A percentile compares a stretch with the other conserved stretches of the same genome.
Evolutionary conservation across 805 yeast genomes (phyloP).

Genomic region (Metschnikowia kunwiensis): DNA sequence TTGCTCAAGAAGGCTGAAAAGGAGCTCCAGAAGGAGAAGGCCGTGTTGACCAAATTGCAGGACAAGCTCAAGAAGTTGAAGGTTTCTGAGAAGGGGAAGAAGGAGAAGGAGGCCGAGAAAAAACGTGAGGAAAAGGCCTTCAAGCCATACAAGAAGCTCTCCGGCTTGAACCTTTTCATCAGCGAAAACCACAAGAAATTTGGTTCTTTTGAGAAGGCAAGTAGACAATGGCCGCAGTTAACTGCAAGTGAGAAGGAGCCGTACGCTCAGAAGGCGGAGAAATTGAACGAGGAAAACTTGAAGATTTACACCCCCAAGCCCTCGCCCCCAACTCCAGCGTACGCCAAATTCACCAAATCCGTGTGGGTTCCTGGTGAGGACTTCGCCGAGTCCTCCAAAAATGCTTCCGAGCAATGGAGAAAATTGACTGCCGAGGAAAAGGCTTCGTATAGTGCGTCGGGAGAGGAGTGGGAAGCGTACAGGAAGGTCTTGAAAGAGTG

Average conservation of each 20-base stretch:
- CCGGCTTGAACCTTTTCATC: conserved; percentile 24
- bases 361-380: conserved; percentile 24
- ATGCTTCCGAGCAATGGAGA: conserved; percentile 31
- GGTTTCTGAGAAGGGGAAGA: conserved; percentile 11
- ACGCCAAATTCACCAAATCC: conserved; percentile 30
- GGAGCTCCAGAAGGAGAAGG: conserved; percentile 22
- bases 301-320: conserved; percentile 33
- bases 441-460: conserved; percentile 21
- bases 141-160: conserved; percentile 23
- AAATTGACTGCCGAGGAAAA: conserved; percentile 29
- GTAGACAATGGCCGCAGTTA: conserved; percentile 27
- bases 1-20: conserved; percentile 14
- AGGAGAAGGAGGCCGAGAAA: conserved; percentile 12
- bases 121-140: conserved; percentile 20
- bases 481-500: conserved; percentile 26
- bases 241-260: conserved; percentile 27
- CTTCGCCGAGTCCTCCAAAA: conserved; percentile 26
- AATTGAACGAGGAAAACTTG: conserved; percentile 25
- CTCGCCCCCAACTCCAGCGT: conserved; percentile 29
- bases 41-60: conserved; percentile 12
- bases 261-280: conserved; percentile 26
- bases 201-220: conserved; percentile 17
- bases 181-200: conserved; percentile 20
- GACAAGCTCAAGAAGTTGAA: conserved; percentile 13
- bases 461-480: conserved; percentile 21